These are phyloP conservation scores for Dothideomycetes sp. DNA, from an alignment of 2,329 filamentous ascomycete genomes.

Conservation along the genomic window DNA sequence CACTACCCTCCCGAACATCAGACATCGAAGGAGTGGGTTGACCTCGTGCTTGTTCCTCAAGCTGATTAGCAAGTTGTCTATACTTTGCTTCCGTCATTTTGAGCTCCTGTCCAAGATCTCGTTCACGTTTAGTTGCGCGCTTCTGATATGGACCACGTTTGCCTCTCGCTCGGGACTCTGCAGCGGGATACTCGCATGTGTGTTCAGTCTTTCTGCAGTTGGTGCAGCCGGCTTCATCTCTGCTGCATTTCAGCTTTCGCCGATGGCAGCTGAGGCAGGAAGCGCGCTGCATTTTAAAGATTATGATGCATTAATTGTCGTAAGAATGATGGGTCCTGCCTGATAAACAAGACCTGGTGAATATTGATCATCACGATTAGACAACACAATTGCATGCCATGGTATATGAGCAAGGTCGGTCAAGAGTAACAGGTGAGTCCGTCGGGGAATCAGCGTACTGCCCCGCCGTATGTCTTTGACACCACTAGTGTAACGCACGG, in stretches of 20 bases:
- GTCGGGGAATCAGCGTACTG: too few species aligned
- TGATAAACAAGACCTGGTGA: too few species aligned
- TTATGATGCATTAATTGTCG: too few species aligned
- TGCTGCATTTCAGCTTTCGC: slow-evolving; percentile 18
- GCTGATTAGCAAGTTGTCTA: background rate
- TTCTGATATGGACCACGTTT: slow-evolving; percentile 21
- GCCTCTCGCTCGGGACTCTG: slow-evolving; percentile 16
- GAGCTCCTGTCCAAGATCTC: slow-evolving; percentile 14
- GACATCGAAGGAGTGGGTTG: too few species aligned
- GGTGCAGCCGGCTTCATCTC: slow-evolving; percentile 15
- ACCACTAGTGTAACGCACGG: too few species aligned
- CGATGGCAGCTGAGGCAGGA: slow-evolving; percentile 16
- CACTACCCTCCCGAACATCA: too few species aligned
- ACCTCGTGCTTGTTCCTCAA: background rate
- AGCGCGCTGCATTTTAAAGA: background rate
- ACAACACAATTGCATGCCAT: too few species aligned
- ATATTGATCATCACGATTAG: too few species aligned
- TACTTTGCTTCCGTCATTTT: background rate
- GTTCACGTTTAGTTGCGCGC: slow-evolving; percentile 16
- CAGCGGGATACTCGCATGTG: slow-evolving; percentile 17
- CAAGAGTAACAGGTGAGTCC: too few species aligned
- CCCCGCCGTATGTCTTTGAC: too few species aligned
- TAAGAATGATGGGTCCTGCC: too few species aligned
- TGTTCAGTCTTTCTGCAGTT: slow-evolving; percentile 17
- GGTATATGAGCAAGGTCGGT: too few species aligned